These are phyloP conservation scores for Penicillium thymicola DNA, from an alignment of 2,329 filamentous ascomycete species.

Conservation along the genomic window DNA sequence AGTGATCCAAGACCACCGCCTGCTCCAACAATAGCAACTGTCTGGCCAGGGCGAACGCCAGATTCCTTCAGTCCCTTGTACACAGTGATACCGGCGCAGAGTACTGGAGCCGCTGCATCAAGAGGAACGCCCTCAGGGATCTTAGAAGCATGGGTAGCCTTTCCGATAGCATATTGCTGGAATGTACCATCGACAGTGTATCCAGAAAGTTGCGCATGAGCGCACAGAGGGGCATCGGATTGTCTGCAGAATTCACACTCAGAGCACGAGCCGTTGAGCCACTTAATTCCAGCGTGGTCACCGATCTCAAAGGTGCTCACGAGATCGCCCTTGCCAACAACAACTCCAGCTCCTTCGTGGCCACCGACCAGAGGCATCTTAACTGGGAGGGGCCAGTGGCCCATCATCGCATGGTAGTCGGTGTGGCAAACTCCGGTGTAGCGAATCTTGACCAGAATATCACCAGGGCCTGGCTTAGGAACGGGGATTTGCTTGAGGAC, in stretches of 20 bases:
- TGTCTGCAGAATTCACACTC: constrained; percentile 76
- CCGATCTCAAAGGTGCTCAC: constrained; percentile 74
- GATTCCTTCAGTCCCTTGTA: constrained; percentile 90
- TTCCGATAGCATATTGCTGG: constrained; percentile 86
- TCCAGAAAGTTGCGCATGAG: constrained; percentile 70
- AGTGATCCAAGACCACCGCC: constrained; percentile 78
- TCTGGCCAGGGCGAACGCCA: constrained; percentile 68
- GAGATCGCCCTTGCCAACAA: constrained; percentile 71
- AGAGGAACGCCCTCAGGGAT: constrained; percentile 74
- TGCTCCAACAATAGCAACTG: constrained; percentile 79
- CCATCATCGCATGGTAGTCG: constrained; percentile 74
- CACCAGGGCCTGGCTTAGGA: constrained; percentile 74
- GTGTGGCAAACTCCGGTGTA: constrained; percentile 90
- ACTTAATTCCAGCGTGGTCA: constrained; percentile 80
- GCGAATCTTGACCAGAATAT: constrained; percentile 88
- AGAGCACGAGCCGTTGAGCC: constrained; percentile 84
- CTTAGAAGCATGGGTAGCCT: constrained; percentile 77
- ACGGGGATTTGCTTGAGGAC: constrained; percentile 65
- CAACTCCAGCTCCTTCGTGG: constrained; percentile 70
- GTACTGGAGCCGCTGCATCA: constrained; percentile 73
- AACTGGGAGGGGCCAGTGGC: constrained; percentile 78
- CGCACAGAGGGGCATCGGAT: constrained; percentile 76
- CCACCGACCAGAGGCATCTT: constrained; percentile 85
- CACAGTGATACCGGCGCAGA: constrained; percentile 83
- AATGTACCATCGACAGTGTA: constrained; percentile 92